Base-by-base conservation (phyloP, 1,284 basidiomycete species). In the Laetiporus sulphureus region DNA sequence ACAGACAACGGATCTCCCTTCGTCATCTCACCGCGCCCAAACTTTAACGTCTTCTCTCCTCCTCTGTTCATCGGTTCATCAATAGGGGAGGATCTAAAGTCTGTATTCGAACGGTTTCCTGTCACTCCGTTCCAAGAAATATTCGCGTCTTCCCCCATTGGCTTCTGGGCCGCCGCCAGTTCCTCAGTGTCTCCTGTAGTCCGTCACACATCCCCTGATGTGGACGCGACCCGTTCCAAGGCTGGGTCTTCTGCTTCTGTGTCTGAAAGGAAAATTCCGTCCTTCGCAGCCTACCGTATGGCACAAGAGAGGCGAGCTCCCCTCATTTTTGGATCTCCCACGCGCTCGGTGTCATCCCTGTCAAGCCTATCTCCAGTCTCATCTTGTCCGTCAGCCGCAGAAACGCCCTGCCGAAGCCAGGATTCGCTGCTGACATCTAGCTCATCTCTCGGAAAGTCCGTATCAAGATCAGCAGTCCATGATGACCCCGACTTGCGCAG, bases 161-260 rank as follows among this genome's bases (percentile, higher is more conserved):
- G 47, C 2, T 51, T 48, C 40, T 57, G 54, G 54, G 41, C 53
- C 18, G 34, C 44, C 1, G 43, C 44, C 34, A 33, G 38, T 11
- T 36, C 40, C 11, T 52, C 55, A 11, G 32, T 55, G 5, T 58
- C 57, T 13, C 57, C 55, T 15, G 46, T 54, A 25, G 48, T 48
- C 20, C 50, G 52, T 15, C 32, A 31, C 20, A 19, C 18, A 27
- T 46, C 44, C 11, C 41, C 40, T 19, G 34, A 18, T 16, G 7
- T n/a, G 21, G 19, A 21, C 24, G 25, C 30, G 24, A 22, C 10
- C 13, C 42, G 16, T 10, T 21, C 20, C 5, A 13, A 5, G 30
- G 36, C 36, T 32, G 45, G 12, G 23, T 24, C 20, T 24, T 5
- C 13, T 20, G 18, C 32, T 19, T 19, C 8, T 7, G 8, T 12